A percentile compares a stretch with the other conserved stretches of the same genome.
phyloP scores from a whole-genome alignment of 768 basidiomycete genomes.

The Tricholoma matsutake region DNA sequence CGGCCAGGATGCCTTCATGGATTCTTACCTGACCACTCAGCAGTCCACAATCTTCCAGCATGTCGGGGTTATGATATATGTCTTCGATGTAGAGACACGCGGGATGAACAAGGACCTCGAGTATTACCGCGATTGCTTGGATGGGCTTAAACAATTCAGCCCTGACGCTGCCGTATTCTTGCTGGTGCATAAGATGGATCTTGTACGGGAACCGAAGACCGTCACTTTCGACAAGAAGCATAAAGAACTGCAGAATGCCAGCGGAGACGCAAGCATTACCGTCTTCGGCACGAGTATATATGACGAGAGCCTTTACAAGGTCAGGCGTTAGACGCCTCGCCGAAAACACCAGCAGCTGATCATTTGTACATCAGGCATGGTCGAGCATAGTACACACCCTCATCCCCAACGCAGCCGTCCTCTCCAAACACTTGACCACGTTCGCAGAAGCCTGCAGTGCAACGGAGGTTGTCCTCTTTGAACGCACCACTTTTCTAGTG shows the following conservation, averaged over 20 bases:
- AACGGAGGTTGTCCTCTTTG: constrained; percentile 93
- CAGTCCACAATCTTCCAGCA: constrained; percentile 95
- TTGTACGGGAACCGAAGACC: constrained; percentile 64
- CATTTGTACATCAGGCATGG: constrained; percentile 71
- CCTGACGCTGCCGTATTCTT: constrained; percentile 85
- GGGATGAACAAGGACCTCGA: constrained; percentile 84
- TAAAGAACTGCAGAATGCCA: constrained; percentile 68
- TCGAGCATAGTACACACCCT: constrained; percentile 95
- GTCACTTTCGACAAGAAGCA: constrained; percentile 67
- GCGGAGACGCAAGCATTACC: constrained; percentile 55
- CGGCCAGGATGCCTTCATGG: constrained; percentile 97
- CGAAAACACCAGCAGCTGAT: neutral
- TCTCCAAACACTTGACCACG: constrained; percentile 81
- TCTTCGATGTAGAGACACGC: constrained; percentile 90
- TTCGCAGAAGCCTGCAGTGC: constrained; percentile 87
- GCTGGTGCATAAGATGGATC: constrained; percentile 97
- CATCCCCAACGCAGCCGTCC: constrained; percentile 90
- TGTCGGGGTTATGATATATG: constrained; percentile 97
- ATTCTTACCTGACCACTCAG: constrained; percentile 90
- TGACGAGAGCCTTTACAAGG: constrained; percentile 96
- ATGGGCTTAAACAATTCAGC: constrained; percentile 74
- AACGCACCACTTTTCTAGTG: constrained; percentile 96
- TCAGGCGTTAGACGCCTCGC: constrained; percentile 24
- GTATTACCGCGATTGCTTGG: constrained; percentile 91
- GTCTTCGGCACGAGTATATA: constrained; percentile 96